Evolutionary conservation across 2,329 filamentous ascomycete species (phyloP).

Genomic region (Aspergillus ruber): DNA sequence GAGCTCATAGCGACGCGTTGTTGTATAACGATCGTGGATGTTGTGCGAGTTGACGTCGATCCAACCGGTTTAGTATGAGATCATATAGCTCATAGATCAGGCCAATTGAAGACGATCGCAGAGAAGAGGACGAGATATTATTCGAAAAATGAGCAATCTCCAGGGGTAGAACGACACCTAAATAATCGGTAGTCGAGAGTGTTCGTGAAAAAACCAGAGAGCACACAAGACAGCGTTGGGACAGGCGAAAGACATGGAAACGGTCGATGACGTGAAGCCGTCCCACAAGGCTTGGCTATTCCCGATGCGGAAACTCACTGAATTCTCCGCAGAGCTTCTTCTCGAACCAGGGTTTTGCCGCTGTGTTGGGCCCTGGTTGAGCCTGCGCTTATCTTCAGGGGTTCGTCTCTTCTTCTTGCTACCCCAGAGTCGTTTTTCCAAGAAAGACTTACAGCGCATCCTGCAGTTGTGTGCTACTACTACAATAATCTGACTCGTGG

Average conservation of each 20-base stretch:
- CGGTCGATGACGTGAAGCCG: background rate
- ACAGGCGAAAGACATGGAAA: background rate
- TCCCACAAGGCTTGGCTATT: background rate
- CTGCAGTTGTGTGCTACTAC: too few relatives aligned
- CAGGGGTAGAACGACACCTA: background rate
- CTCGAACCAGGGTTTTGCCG: background rate
- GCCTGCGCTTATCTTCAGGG: background rate
- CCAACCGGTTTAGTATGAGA: slow-evolving; percentile 3
- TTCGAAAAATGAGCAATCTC: background rate
- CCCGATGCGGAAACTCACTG: background rate
- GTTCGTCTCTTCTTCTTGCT: background rate
- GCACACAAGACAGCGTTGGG: background rate
- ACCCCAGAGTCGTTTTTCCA: background rate
- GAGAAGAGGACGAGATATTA: background rate
- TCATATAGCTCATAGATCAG: slow-evolving; percentile 1
- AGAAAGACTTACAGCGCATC: background rate
- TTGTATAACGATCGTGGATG: background rate
- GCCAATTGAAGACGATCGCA: background rate
- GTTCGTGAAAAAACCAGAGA: background rate
- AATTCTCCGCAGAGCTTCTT: background rate
- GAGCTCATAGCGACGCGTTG: background rate
- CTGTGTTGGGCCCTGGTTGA: background rate
- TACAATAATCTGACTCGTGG: too few relatives aligned
- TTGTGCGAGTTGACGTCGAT: background rate
- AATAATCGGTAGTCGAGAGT: background rate